Conservation (phyloP, 2,329 filamentous ascomycete species). For the Didymella arachidicola region DNA sequence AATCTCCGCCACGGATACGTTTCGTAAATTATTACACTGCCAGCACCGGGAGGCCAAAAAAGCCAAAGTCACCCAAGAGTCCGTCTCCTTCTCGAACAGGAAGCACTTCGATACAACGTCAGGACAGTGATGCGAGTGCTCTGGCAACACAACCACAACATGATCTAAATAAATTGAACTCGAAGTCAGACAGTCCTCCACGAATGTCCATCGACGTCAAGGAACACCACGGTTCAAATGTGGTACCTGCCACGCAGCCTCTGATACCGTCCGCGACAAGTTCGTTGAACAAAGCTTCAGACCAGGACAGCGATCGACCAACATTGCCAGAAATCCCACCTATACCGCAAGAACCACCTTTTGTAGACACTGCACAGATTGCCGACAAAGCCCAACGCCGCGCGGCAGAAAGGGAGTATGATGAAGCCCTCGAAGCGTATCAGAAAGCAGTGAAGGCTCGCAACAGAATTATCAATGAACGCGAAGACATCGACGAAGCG, state of each 20-base stretch:
- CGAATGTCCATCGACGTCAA: constrained; percentile 59
- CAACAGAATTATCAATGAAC: constrained; percentile 69
- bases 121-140: constrained; percentile 17
- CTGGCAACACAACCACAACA: constrained; percentile 26
- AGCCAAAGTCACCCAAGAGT: constrained; percentile 49
- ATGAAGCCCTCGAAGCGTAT: constrained; percentile 69
- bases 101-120: constrained; percentile 6
- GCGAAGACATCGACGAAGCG: constrained; percentile 64
- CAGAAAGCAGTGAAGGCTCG: constrained; percentile 72
- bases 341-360: constrained; percentile 62
- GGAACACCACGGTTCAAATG: constrained; percentile 52
- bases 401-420: constrained; percentile 72
- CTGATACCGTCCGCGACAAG: constrained; percentile 35
- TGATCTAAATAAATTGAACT: background rate
- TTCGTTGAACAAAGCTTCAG: constrained; percentile 12
- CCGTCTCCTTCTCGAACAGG: constrained; percentile 25
- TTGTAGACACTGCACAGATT: constrained; percentile 66
- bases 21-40: constrained; percentile 93
- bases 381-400: constrained; percentile 71
- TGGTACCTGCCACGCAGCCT: constrained; percentile 42
- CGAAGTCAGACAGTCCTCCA: constrained; percentile 29
- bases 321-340: constrained; percentile 58
- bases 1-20: constrained; percentile 64
- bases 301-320: constrained; percentile 14
- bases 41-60: constrained; percentile 71